Evolutionary conservation across 192 early-diverging fungal genomes (phyloP).

Genomic region (Thamnidium elegans): DNA sequence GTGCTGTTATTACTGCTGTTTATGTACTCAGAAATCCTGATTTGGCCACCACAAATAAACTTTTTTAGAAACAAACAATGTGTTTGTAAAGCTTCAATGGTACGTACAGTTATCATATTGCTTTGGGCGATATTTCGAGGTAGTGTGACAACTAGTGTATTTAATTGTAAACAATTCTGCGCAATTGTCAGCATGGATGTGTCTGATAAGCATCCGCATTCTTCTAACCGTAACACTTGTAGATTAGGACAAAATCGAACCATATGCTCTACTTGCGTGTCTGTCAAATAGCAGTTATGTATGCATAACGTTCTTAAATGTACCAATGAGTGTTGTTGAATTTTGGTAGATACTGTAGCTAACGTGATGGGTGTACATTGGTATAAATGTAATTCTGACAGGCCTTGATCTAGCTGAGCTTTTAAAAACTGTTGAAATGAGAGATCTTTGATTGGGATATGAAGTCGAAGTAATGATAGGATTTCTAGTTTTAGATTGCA

Average conservation of each 20-base stretch:
- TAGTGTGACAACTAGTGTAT: background rate
- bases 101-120: slow-evolving; percentile 6
- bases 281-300: slow-evolving; percentile 1
- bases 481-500: background rate
- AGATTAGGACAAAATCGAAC: background rate
- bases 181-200: background rate
- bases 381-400: background rate
- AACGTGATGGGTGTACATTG: background rate
- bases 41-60: slow-evolving; percentile 5
- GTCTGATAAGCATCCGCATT: slow-evolving; percentile 11
- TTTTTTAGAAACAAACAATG: background rate
- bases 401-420: background rate
- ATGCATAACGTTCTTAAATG: background rate
- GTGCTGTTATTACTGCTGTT: background rate
- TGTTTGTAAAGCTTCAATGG: background rate
- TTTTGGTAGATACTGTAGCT: background rate
- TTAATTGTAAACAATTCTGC: background rate
- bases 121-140: slow-evolving; percentile 7
- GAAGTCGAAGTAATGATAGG: background rate
- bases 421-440: background rate
- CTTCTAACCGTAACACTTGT: background rate
- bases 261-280: background rate
- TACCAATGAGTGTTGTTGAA: background rate
- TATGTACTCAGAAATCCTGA: slow-evolving; percentile 5
- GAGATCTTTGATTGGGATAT: background rate